These are phyloP conservation scores for Eimeria brunetti DNA, from an alignment of 169 alveolate species.

Conservation along the genomic window DNA sequence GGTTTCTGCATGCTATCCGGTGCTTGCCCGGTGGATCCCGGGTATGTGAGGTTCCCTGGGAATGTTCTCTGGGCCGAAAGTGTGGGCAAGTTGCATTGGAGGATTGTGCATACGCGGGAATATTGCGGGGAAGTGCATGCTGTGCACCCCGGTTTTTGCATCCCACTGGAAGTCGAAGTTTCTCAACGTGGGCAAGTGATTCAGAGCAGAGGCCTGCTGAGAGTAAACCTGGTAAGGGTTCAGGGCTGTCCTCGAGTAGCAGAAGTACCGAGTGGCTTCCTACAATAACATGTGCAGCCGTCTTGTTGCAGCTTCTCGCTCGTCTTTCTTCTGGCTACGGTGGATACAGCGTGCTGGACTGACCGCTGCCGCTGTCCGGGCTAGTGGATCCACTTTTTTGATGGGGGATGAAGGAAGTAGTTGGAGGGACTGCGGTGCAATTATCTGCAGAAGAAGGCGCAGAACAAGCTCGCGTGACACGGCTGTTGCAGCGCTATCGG, in stretches of 20 bases:
- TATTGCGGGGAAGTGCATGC: background rate
- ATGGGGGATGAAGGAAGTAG: background rate
- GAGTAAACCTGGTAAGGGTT: background rate
- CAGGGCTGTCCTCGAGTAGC: background rate
- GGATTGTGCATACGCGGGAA: background rate
- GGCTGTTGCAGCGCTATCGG: constrained; percentile 35
- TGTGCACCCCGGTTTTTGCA: background rate
- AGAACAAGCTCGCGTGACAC: background rate
- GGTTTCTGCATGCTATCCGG: background rate
- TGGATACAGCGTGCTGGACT: background rate
- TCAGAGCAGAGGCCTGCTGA: background rate
- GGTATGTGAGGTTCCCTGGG: background rate
- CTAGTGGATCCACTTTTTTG: background rate
- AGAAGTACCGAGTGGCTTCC: background rate
- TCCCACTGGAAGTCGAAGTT: background rate
- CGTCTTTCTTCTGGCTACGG: background rate
- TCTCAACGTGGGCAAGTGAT: background rate
- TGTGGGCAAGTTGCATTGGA: background rate
- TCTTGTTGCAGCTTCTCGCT: background rate
- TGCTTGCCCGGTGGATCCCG: background rate
- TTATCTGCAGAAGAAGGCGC: background rate
- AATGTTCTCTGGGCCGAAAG: background rate
- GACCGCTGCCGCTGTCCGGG: no score
- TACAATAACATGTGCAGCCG: background rate
- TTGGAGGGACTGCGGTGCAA: background rate